phyloP scores from a whole-genome alignment of 2,329 filamentous ascomycete species.

The Monosporascus cannonballus region DNA sequence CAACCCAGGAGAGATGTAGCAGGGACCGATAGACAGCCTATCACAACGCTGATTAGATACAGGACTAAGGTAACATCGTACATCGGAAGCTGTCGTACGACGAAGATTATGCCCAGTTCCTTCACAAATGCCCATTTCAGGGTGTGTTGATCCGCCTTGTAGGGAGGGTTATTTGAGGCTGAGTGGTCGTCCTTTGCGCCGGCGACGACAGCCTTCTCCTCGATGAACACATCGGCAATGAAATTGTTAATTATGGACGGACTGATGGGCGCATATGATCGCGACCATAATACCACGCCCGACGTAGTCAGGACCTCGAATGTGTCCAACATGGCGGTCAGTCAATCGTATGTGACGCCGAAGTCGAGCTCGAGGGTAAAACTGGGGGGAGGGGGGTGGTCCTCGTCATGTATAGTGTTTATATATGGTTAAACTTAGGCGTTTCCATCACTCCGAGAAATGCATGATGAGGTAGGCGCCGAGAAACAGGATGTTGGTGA shows the following conservation, averaged over 20 bases:
- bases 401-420: too few relatives aligned
- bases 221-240: slow-evolving; percentile 95
- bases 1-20: slow-evolving; percentile 92
- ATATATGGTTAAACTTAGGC: too few relatives aligned
- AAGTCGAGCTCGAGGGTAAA: not conserved
- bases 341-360: not conserved
- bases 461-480: slow-evolving; percentile 11
- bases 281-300: slow-evolving; percentile 94
- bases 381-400: too few relatives aligned
- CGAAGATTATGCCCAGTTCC: slow-evolving; percentile 91
- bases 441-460: not conserved
- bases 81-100: slow-evolving; percentile 49
- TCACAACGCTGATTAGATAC: slow-evolving; percentile 2
- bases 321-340: slow-evolving; percentile 73
- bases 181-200: slow-evolving; percentile 54
- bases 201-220: slow-evolving; percentile 69
- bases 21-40: slow-evolving; percentile 96
- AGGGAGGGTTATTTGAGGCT: slow-evolving; percentile 62
- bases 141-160: slow-evolving; percentile 88
- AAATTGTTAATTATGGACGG: slow-evolving; percentile 85
- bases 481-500: not conserved
- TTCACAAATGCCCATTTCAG: slow-evolving; percentile 91
- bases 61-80: not conserved
- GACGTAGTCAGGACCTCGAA: slow-evolving; percentile 97
- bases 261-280: slow-evolving; percentile 73